Conservation (phyloP, 441 rosid species). For the Populus trichocarpa region DNA sequence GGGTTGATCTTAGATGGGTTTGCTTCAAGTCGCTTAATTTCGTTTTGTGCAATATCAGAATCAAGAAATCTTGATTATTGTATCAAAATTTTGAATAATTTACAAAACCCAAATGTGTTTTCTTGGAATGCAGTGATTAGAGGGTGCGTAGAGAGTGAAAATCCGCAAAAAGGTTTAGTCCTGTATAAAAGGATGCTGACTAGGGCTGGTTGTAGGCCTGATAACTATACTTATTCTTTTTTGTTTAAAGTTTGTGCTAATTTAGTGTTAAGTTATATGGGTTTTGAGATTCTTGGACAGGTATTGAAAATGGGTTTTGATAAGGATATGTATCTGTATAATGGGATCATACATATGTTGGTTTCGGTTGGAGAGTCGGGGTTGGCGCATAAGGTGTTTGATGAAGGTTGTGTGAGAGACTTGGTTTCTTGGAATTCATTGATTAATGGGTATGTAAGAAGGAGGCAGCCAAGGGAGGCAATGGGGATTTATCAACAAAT, state of each 20-base stretch:
- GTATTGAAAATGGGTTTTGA: conserved; percentile 62
- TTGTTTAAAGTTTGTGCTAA: conserved; percentile 58
- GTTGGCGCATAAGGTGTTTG: conserved; percentile 67
- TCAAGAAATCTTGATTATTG: conserved; percentile 57
- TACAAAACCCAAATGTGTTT: conserved; percentile 38
- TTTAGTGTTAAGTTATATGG: conserved; percentile 35
- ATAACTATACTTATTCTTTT: conserved; percentile 66
- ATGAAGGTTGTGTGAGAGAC: conserved; percentile 65
- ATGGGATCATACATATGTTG: conserved; percentile 60
- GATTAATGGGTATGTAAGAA: conserved; percentile 72
- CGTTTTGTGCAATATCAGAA: conserved; percentile 60
- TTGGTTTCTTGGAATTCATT: conserved; percentile 88
- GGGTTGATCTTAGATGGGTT: conserved; percentile 49
- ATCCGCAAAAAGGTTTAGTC: conserved; percentile 34
- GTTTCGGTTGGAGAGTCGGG: conserved; percentile 53
- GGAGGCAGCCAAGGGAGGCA: conserved; percentile 47
- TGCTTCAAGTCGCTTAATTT: conserved; percentile 64
- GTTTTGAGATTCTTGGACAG: conserved; percentile 60
- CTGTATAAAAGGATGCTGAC: conserved; percentile 63
- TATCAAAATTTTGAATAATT: conserved; percentile 40
- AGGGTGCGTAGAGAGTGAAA: conserved; percentile 50
- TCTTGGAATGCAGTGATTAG: conserved; percentile 80
- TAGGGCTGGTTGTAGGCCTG: conserved; percentile 48
- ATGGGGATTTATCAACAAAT: conserved; percentile 43
- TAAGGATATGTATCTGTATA: conserved; percentile 54